Percentiles rank a stretch among this genome's conserved stretches.
These are phyloP conservation scores for Penicillium sclerotigenum DNA, from an alignment of 2,329 filamentous ascomycete species.

Conservation along the genomic window DNA sequence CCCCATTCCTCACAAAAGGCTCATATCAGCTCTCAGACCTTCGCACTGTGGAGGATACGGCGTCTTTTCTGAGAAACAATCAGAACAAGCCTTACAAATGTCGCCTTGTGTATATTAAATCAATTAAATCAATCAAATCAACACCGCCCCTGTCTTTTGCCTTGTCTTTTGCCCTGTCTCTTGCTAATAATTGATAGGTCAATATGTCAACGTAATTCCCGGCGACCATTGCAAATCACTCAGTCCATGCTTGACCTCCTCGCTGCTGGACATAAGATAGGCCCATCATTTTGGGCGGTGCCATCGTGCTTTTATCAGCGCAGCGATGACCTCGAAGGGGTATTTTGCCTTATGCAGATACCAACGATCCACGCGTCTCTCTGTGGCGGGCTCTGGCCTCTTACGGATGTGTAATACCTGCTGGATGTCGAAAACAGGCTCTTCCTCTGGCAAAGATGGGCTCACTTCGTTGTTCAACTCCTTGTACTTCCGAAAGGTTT, in stretches of 20 bases:
- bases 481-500: not conserved
- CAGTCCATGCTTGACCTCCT: not conserved
- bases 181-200: not conserved
- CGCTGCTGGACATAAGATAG: not conserved
- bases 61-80: not conserved
- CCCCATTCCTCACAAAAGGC: not conserved
- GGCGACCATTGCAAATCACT: not conserved
- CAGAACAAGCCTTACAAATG: not conserved
- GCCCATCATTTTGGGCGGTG: not conserved
- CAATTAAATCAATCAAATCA: too few species aligned
- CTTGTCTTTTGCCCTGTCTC: too few species aligned
- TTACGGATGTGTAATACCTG: too few species aligned
- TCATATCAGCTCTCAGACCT: not conserved
- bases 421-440: too few species aligned
- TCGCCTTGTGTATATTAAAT: not conserved
- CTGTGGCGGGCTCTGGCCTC: not conserved
- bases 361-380: not conserved
- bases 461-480: not conserved
- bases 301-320: not conserved
- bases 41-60: not conserved
- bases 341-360: not conserved
- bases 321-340: not conserved
- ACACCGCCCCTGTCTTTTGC: too few species aligned
- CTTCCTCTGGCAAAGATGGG: not conserved
- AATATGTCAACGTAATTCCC: not conserved